Percentiles rank a stretch among this genome's conserved stretches.
Evolutionary conservation across 192 early-diverging fungal genomes (phyloP).

Genomic region (Lobulomyces angularis): DNA sequence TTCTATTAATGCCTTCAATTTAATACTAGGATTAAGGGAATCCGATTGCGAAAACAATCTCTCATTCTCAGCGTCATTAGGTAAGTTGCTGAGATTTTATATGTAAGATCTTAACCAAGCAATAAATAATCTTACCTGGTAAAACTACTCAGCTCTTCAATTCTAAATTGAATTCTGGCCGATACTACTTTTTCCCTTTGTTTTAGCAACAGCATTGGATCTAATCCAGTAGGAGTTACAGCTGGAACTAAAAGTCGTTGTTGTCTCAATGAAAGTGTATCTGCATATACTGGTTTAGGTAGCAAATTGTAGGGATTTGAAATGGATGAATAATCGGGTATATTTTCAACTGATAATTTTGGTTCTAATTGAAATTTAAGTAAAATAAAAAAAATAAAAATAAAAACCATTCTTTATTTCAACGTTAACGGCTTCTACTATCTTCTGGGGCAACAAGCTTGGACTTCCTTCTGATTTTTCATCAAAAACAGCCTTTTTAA

Average conservation of each 20-base stretch:
- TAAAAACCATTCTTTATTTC: conserved; percentile 12
- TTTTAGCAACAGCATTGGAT: conserved; percentile 56
- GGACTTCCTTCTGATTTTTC: conserved; percentile 21
- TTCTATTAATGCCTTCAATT: conserved; percentile 74
- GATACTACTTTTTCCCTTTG: conserved; percentile 69
- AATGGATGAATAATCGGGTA: no score
- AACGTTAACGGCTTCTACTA: not conserved
- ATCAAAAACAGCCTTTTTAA: conserved; percentile 60
- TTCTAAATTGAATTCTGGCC: conserved; percentile 61
- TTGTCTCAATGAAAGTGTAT: not conserved
- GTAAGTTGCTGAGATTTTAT: conserved; percentile 53
- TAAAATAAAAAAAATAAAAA: conserved; percentile 35
- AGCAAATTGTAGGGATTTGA: no score
- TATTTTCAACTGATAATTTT: not conserved
- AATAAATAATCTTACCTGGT: no score
- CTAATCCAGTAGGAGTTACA: conserved; percentile 67
- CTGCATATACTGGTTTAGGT: no score
- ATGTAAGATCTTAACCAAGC: no score
- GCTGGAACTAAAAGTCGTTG: conserved; percentile 59
- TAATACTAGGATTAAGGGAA: conserved; percentile 30
- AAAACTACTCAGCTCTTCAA: conserved; percentile 64
- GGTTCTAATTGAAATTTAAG: conserved; percentile 1
- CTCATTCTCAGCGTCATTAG: no score
- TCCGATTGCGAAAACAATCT: no score
- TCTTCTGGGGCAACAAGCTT: not conserved